A percentile compares a stretch with the other conserved stretches of the same genome.
Evolutionary conservation across 768 basidiomycete species (phyloP).

Genomic region (Tricholomella constricta): DNA sequence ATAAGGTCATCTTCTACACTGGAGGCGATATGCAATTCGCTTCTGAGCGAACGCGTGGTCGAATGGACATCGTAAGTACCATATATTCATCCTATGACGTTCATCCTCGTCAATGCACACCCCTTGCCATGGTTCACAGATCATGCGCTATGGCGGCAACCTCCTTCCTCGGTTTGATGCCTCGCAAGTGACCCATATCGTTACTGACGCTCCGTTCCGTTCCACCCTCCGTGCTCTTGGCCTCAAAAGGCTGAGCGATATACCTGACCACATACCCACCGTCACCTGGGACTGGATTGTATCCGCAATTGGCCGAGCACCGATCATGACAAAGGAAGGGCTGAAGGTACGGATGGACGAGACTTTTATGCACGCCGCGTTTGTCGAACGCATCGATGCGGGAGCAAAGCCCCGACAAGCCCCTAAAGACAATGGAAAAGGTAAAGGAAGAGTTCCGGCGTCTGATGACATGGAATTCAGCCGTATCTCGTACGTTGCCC

Average conservation of each 20-base stretch:
- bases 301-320: slow-evolving; percentile 34
- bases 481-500: slow-evolving; percentile 53
- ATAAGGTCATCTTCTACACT: slow-evolving; percentile 58
- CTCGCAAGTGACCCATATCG: slow-evolving; percentile 61
- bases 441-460: slow-evolving; percentile 16
- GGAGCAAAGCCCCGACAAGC: slow-evolving; percentile 29
- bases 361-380: slow-evolving; percentile 50
- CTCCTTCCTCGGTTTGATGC: slow-evolving; percentile 62
- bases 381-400: slow-evolving; percentile 47
- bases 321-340: slow-evolving; percentile 25
- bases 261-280: slow-evolving; percentile 66
- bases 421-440: slow-evolving; percentile 27
- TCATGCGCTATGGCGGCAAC: slow-evolving; percentile 63
- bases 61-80: slow-evolving; percentile 63
- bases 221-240: slow-evolving; percentile 46
- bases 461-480: slow-evolving; percentile 37
- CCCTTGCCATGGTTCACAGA: slow-evolving; percentile 47
- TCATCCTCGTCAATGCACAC: slow-evolving; percentile 2
- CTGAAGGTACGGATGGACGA: slow-evolving; percentile 35
- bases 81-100: background rate
- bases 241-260: slow-evolving; percentile 50
- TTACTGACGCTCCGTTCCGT: slow-evolving; percentile 44
- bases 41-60: slow-evolving; percentile 48
- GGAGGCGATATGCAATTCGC: slow-evolving; percentile 61
- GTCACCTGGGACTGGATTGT: slow-evolving; percentile 66